These are phyloP conservation scores for Forsythia viridissima DNA, from an alignment of 257 asterid species.

Conservation along the genomic window DNA sequence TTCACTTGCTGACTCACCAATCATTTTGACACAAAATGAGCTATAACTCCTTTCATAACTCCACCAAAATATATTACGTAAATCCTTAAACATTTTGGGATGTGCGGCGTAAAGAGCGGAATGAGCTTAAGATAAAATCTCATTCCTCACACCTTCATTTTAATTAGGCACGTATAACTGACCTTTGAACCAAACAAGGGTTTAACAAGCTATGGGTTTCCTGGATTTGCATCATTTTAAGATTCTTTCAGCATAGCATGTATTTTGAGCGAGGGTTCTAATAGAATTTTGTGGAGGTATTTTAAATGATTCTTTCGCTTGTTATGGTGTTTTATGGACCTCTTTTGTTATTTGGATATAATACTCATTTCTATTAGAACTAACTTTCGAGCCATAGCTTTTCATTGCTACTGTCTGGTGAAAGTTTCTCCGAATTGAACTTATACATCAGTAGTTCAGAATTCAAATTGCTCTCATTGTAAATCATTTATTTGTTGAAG, in stretches of 20 bases:
- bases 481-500: not conserved
- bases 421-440: not conserved
- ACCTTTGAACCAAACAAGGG: too few relatives aligned
- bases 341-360: slow-evolving; percentile 1
- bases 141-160: too few relatives aligned
- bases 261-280: not conserved
- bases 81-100: too few relatives aligned
- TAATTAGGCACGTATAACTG: too few relatives aligned
- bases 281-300: not conserved
- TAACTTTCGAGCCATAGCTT: not conserved
- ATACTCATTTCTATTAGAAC: not conserved
- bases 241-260: not conserved
- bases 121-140: too few relatives aligned
- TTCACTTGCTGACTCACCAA: too few relatives aligned
- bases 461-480: not conserved
- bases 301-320: slow-evolving; percentile 3
- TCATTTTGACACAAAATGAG: too few relatives aligned
- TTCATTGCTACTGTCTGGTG: not conserved
- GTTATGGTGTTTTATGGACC: not conserved
- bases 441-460: not conserved
- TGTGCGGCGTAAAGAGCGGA: too few relatives aligned
- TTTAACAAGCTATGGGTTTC: not conserved
- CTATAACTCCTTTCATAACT: too few relatives aligned
- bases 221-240: not conserved
- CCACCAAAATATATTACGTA: too few relatives aligned